Percentiles rank a stretch among this genome's conserved stretches.
phyloP scores from a whole-genome alignment of 2,329 filamentous ascomycete genomes.

The Pestalotiopsis sp. region DNA sequence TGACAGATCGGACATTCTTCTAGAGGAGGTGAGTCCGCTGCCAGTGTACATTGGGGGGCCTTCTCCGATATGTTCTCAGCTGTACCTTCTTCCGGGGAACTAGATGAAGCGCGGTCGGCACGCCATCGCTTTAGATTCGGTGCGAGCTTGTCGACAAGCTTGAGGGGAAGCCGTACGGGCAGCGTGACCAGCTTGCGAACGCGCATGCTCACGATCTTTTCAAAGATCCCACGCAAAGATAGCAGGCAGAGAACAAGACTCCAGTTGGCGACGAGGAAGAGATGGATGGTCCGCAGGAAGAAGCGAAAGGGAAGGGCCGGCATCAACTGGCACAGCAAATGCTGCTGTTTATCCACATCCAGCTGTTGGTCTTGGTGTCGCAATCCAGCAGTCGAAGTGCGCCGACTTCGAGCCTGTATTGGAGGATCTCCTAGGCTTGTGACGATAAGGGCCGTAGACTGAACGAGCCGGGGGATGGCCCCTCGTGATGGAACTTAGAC shows the following conservation, averaged over 20 bases:
- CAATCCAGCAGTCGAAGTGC: neutral
- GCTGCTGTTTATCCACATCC: neutral
- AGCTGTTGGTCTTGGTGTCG: neutral
- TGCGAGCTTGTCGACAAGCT: neutral
- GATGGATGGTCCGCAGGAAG: neutral
- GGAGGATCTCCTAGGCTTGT: neutral
- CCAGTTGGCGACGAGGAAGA: neutral
- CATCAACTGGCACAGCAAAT: slow-evolving; percentile 1
- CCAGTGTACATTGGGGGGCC: neutral
- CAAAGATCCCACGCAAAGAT: neutral
- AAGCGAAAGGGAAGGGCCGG: neutral
- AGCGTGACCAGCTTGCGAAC: slow-evolving; percentile 2
- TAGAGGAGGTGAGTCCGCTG: slow-evolving; percentile 2
- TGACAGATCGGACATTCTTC: slow-evolving; percentile 46
- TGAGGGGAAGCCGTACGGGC: slow-evolving; percentile 5
- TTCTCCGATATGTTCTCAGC: slow-evolving; percentile 21
- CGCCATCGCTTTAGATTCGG: neutral
- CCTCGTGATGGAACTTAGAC: slow-evolving; percentile 2
- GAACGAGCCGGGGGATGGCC: neutral
- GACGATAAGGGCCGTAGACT: neutral
- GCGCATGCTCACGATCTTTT: neutral
- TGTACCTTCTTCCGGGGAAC: neutral
- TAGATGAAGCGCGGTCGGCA: neutral
- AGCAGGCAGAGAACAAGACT: neutral
- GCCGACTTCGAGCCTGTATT: neutral